These are phyloP conservation scores for Coemansia sp. DNA, from an alignment of 192 early-diverging fungal species.

Conservation along the genomic window DNA sequence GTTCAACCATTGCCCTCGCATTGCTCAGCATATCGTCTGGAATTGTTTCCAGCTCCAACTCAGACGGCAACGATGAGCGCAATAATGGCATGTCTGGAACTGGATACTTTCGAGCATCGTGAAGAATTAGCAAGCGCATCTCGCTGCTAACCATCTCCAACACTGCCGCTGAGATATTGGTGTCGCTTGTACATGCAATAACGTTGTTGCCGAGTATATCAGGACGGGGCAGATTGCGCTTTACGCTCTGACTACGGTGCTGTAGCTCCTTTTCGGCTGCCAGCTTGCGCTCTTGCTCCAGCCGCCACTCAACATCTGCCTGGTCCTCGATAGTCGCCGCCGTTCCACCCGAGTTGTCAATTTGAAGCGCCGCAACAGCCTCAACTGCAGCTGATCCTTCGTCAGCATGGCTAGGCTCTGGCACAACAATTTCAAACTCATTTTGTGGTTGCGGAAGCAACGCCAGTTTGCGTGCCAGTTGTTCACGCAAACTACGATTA, in stretches of 20 bases:
- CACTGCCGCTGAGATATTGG: conserved; percentile 36
- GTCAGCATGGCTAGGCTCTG: conserved; percentile 48
- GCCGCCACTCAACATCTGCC: conserved; percentile 66
- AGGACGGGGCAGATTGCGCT: conserved; percentile 77
- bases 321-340: conserved; percentile 62
- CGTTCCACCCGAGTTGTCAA: conserved; percentile 4
- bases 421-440: conserved; percentile 88
- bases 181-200: conserved; percentile 16
- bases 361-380: conserved; percentile 18
- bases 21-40: conserved; percentile 60
- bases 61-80: conserved; percentile 24
- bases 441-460: conserved; percentile 85
- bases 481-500: conserved; percentile 59
- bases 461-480: conserved; percentile 68
- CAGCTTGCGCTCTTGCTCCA: conserved; percentile 53
- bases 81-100: conserved; percentile 60
- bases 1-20: conserved; percentile 59
- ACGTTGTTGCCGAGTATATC: conserved; percentile 13
- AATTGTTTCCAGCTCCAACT: conserved; percentile 45
- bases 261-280: conserved; percentile 55
- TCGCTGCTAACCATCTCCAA: conserved; percentile 69
- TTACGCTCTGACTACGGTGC: conserved; percentile 73
- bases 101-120: conserved; percentile 75
- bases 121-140: conserved; percentile 64
- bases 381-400: conserved; percentile 21